Conservation (phyloP, 2,329 filamentous ascomycete species). For the Fusarium armeniacum region DNA sequence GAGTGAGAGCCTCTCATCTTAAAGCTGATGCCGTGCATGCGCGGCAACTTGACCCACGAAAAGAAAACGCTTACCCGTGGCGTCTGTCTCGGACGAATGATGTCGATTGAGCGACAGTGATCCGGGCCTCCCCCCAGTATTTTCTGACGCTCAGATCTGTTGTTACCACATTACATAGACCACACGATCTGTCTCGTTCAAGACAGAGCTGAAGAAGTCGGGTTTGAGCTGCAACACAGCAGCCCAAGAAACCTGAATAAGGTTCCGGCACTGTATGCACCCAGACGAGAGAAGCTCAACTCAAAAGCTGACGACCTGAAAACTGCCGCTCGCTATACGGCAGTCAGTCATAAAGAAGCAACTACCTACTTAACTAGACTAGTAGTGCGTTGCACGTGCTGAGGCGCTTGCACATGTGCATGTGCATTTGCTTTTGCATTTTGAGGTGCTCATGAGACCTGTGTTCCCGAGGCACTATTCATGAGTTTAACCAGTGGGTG, state of each 20-base stretch:
- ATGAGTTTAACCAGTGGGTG: slow-evolving; percentile 32
- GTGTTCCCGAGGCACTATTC: slow-evolving; percentile 38
- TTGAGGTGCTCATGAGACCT: slow-evolving; percentile 44
- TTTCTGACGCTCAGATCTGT: slow-evolving; percentile 24
- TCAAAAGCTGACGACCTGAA: slow-evolving; percentile 8
- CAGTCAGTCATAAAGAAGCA: slow-evolving; percentile 7
- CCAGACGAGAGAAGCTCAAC: background rate
- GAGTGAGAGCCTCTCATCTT: background rate
- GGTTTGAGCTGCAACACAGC: slow-evolving; percentile 19
- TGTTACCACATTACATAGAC: slow-evolving; percentile 8
- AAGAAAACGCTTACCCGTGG: slow-evolving; percentile 37
- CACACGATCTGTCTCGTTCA: slow-evolving; percentile 8
- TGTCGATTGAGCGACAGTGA: slow-evolving; percentile 32
- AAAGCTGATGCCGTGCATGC: slow-evolving; percentile 31
- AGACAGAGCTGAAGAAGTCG: slow-evolving; percentile 25
- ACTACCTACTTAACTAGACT: background rate
- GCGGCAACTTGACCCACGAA: slow-evolving; percentile 35
- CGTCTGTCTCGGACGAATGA: slow-evolving; percentile 45
- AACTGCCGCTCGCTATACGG: slow-evolving; percentile 19
- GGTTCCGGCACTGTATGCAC: slow-evolving; percentile 10
- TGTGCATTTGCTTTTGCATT: slow-evolving; percentile 42
- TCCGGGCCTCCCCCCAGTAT: slow-evolving; percentile 4
- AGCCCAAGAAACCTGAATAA: slow-evolving; percentile 15
- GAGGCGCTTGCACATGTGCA: slow-evolving; percentile 35
- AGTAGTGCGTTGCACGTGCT: slow-evolving; percentile 11